Base-by-base conservation (phyloP, 768 basidiomycete species). In the Dentipellis sp. region DNA sequence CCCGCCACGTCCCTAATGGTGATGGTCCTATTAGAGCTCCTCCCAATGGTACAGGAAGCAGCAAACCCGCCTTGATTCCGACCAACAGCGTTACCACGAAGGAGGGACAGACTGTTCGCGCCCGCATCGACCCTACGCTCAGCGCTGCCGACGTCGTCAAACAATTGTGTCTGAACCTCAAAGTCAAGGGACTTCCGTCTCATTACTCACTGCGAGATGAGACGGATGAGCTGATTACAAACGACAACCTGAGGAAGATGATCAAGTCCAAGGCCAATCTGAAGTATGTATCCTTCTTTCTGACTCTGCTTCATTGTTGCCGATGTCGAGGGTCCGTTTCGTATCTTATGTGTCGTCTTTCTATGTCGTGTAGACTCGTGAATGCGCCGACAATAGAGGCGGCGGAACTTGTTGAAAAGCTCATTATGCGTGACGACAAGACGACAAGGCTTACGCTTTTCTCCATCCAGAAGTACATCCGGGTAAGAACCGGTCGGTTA, bases 71-170 rank as follows among this genome's bases (percentile, higher is more conserved):
- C 6, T 75, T 91, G 35, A 79, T 91, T 2, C 91, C 91, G 8
- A 93, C 91, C 10, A 93, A 93, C 69, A 88, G 78, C 56, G 88
- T 93, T 51, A 84, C 87, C 2, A 90, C 86, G 7, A 80, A 77
- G 55, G 84, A 88, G 17, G 88, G 88, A 45, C 83, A 83, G 48
- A 50, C 48, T 46, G 88, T 92, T 19, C 84, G 89, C 59, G 84
- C 88, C 10, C 82, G 91, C 57, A 93, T 93, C 61, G 91, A 93
- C 66, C 86, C 88, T 14, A 84, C 88, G 5, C 75, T 92, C 34
- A 82, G 85, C 6, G 91, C 91, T 52, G 83, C 88, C 53, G 91
- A 93, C 66, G 91, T 93, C 56, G 79, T 93, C 52, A 83, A 81
- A 55, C 89, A 91, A 68, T 78, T 93, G 10, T 91, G 90, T 63